A percentile compares a stretch with the other conserved stretches of the same genome.
phyloP scores from a whole-genome alignment of 805 yeast species.

The Ogataea saltuana region DNA sequence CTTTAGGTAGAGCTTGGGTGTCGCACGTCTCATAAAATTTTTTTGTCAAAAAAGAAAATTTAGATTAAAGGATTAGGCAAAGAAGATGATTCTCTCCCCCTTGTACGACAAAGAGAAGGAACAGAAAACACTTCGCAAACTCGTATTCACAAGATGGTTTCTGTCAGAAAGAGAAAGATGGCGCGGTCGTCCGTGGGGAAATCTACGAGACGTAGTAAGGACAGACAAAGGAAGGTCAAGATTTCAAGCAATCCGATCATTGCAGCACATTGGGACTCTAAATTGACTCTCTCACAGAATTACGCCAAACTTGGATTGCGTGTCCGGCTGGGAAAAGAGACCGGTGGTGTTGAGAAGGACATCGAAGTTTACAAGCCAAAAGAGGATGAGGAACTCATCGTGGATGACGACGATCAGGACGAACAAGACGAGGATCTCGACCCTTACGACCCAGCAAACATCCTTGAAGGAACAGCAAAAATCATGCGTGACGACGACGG shows the following conservation, averaged over 20 bases:
- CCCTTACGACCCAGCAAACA: slow-evolving; percentile 55
- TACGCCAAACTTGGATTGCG: slow-evolving; percentile 79
- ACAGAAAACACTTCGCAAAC: neutral
- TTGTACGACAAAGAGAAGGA: too few species aligned
- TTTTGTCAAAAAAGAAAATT: too few species aligned
- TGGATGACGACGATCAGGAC: slow-evolving; percentile 34
- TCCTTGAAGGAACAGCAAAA: slow-evolving; percentile 78
- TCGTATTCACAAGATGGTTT: slow-evolving; percentile 32
- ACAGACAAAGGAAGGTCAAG: slow-evolving; percentile 64
- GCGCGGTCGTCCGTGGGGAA: slow-evolving; percentile 69
- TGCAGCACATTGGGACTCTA: slow-evolving; percentile 87
- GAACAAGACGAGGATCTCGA: slow-evolving; percentile 37
- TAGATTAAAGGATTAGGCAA: too few species aligned
- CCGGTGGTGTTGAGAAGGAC: slow-evolving; percentile 80
- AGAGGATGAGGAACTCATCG: slow-evolving; percentile 28
- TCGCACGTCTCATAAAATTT: too few species aligned
- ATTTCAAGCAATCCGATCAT: slow-evolving; percentile 77
- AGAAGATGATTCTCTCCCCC: too few species aligned
- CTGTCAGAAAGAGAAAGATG: slow-evolving; percentile 84
- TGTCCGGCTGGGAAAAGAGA: slow-evolving; percentile 59
- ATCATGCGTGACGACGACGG: slow-evolving; percentile 71
- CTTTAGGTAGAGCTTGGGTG: too few species aligned
- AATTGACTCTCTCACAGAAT: slow-evolving; percentile 79
- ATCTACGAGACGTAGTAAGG: slow-evolving; percentile 69
- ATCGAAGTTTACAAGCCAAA: slow-evolving; percentile 42